Base-by-base conservation (phyloP, 2,329 filamentous ascomycete genomes). In the Aspergillus fumigatiaffinis region DNA sequence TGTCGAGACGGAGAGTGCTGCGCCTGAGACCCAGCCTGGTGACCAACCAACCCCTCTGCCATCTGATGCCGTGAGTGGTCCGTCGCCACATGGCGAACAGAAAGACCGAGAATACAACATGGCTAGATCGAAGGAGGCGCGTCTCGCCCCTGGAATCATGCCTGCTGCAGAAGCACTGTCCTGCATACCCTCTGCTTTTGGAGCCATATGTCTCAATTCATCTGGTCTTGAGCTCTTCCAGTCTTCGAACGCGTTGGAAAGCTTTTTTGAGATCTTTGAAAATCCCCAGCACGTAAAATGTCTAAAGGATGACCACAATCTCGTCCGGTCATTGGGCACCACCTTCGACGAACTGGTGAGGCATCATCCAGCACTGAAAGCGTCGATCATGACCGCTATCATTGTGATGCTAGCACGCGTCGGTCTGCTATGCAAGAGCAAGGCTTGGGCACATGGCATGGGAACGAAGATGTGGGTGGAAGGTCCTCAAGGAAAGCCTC, bases 261-360 rank as follows among this genome's bases (percentile, higher is more conserved):
- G 86, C 64, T 97, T 92, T 71, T 89, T 99, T 63, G 91, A 97
- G 71, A 91, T 97, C n/a, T 99, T 99, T 63, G 91, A 97, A 73
- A 97, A 91, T 63, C 87, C 92, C 2, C 83, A 86, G 17, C 95
- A 99, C 74, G 86, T 99, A 57, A 90, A 89, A 65, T 89, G 88
- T 61, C 87, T 99, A 82, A 86, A 90, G 60, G 79, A 81, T 41
- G 93, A 96, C 63, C 79, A 83, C 4, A 86, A 88, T 38, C 80
- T 95, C 57, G 84, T 92, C 9, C 84, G 83, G 29, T 84, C 86
- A 42, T 83, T 99, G 51, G 94, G 94, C 10, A 84, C 84, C 26
- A 89, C 87, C 44, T 97, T 99, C 68, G 94, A 99, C 72, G 94
- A 99, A 74, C 82, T 99, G 58, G 89, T 93, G 53, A 87, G 94